A percentile compares a stretch with the other conserved stretches of the same genome.
These are phyloP conservation scores for Helotiales sp. DNA, from an alignment of 2,329 filamentous ascomycete species.

Conservation along the genomic window DNA sequence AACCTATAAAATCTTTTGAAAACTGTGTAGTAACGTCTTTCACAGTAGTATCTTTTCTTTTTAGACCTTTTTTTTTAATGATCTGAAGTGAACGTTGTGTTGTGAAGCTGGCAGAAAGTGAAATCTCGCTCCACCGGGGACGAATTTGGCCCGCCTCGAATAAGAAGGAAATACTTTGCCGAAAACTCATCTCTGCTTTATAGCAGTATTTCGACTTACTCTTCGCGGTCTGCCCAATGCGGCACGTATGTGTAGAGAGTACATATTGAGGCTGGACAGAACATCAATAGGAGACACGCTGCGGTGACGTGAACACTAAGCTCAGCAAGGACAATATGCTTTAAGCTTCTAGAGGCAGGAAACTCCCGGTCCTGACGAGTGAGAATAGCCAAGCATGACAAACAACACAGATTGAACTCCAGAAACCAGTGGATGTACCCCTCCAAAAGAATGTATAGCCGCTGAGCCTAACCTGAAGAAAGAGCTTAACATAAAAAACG, in stretches of 20 bases:
- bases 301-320: conserved; percentile 17
- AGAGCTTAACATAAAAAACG: background rate
- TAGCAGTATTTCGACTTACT: background rate
- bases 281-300: background rate
- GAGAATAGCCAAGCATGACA: background rate
- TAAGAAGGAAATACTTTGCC: no score
- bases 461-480: background rate
- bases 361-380: background rate
- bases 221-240: background rate
- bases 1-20: no score
- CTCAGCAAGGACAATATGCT: conserved; percentile 8
- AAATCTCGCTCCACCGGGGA: no score
- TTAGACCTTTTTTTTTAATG: no score
- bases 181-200: conserved; percentile 7
- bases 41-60: no score
- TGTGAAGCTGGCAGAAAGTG: no score
- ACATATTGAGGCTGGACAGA: background rate
- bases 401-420: background rate
- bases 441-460: background rate
- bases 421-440: no score
- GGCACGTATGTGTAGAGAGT: background rate
- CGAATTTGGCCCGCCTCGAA: no score
- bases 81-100: no score
- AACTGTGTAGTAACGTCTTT: no score
- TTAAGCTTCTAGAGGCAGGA: background rate